These are phyloP conservation scores for Rhodomyrtus psidioides DNA, from an alignment of 441 rosid species.

Conservation along the genomic window DNA sequence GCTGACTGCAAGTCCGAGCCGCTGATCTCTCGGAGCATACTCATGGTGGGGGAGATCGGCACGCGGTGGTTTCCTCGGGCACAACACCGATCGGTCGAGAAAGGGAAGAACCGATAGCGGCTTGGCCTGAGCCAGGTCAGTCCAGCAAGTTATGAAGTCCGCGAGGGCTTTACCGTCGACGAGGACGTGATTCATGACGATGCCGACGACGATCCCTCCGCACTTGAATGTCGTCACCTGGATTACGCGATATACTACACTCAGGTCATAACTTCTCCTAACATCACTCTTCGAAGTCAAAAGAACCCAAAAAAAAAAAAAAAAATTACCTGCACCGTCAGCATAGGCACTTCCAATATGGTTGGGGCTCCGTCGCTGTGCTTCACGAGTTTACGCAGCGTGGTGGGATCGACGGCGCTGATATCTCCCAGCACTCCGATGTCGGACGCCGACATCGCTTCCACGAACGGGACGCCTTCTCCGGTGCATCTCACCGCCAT, in stretches of 20 bases:
- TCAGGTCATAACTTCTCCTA: no score
- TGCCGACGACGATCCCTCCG: background rate
- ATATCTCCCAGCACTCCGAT: background rate
- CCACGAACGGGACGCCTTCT: background rate
- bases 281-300: no score
- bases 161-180: background rate
- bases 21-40: background rate
- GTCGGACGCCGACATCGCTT: background rate
- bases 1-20: rapidly evolving
- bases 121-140: background rate
- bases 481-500: background rate
- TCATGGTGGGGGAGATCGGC: background rate
- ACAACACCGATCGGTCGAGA: background rate
- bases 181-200: background rate
- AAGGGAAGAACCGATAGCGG: background rate
- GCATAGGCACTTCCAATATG: background rate
- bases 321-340: background rate
- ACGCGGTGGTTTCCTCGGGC: background rate
- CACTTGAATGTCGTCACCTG: background rate
- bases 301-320: background rate
- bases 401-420: background rate
- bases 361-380: background rate
- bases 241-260: no score
- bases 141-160: background rate
- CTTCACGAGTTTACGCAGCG: background rate